Evolutionary conservation across 345 rosid genomes (phyloP).

Genomic region (Heritiera littoralis): DNA sequence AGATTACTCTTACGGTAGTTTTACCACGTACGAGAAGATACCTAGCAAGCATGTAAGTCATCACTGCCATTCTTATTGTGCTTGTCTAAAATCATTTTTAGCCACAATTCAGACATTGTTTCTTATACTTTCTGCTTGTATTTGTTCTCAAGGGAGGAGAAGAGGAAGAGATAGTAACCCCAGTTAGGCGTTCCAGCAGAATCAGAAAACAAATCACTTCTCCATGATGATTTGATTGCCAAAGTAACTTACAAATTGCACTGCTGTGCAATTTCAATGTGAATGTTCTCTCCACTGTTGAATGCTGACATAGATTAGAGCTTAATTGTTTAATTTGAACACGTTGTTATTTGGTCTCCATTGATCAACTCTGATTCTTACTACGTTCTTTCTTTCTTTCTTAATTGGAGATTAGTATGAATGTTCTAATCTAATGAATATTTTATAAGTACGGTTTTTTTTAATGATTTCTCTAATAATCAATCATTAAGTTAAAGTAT

Average conservation of each 20-base stretch:
- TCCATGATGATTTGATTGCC: constrained; percentile 36
- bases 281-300: constrained; percentile 2
- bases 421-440: constrained; percentile 31
- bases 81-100: not conserved
- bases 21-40: constrained; percentile 73
- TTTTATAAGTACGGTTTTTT: too few relatives aligned
- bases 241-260: constrained; percentile 25
- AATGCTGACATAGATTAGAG: constrained; percentile 28
- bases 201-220: constrained; percentile 54
- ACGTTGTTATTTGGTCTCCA: constrained; percentile 22
- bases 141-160: constrained; percentile 53
- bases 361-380: constrained; percentile 24
- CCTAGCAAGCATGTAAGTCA: constrained; percentile 61
- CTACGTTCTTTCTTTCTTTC: too few relatives aligned
- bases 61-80: not conserved
- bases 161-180: constrained; percentile 63
- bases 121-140: constrained; percentile 4
- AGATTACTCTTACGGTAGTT: constrained; percentile 77
- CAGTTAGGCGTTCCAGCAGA: constrained; percentile 88
- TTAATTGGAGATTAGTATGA: too few relatives aligned
- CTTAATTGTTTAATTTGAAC: constrained; percentile 13
- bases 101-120: not conserved
- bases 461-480: too few relatives aligned
- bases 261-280: constrained; percentile 30
- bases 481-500: too few relatives aligned